Conservation (phyloP, 495 filamentous ascomycete species). For the Tuber indicum region DNA sequence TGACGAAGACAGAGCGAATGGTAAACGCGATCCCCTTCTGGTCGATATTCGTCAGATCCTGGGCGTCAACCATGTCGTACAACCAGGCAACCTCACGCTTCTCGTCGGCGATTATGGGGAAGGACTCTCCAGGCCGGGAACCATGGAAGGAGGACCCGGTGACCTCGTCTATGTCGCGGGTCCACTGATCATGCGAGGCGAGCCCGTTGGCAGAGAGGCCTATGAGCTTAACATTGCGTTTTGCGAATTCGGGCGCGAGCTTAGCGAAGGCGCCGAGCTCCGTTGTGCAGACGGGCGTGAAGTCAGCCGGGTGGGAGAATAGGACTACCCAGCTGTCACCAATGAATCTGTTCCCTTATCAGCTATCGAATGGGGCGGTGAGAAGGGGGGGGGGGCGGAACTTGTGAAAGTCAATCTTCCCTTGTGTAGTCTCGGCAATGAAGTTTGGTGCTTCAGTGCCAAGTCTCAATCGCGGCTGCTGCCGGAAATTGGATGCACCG, state of each 20-base stretch:
- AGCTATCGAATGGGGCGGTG: background rate
- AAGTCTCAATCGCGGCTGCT: slow-evolving; percentile 58
- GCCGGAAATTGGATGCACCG: slow-evolving; percentile 12
- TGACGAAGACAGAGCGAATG: slow-evolving; percentile 63
- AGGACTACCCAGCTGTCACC: slow-evolving; percentile 58
- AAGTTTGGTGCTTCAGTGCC: slow-evolving; percentile 61
- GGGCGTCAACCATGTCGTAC: slow-evolving; percentile 60
- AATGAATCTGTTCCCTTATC: slow-evolving; percentile 45
- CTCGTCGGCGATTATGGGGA: slow-evolving; percentile 65
- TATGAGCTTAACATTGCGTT: slow-evolving; percentile 61
- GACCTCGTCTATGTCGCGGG: slow-evolving; percentile 62
- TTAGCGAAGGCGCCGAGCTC: slow-evolving; percentile 64
- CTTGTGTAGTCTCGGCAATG: slow-evolving; percentile 58
- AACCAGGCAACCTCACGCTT: slow-evolving; percentile 58
- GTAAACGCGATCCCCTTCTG: slow-evolving; percentile 52
- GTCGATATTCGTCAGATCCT: slow-evolving; percentile 17
- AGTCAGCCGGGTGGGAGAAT: slow-evolving; percentile 65
- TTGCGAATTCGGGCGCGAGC: slow-evolving; percentile 56
- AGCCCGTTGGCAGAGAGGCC: slow-evolving; percentile 59
- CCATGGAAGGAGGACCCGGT: slow-evolving; percentile 47
- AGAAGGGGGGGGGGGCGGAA: slow-evolving; percentile 21
- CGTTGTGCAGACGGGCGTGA: slow-evolving; percentile 65
- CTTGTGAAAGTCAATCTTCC: slow-evolving; percentile 60
- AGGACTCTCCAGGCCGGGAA: slow-evolving; percentile 50
- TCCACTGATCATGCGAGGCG: slow-evolving; percentile 56